Percentiles rank a stretch among this genome's conserved stretches.
Evolutionary conservation across 768 basidiomycete species (phyloP).

Genomic region (Cystobasidium onofrii): DNA sequence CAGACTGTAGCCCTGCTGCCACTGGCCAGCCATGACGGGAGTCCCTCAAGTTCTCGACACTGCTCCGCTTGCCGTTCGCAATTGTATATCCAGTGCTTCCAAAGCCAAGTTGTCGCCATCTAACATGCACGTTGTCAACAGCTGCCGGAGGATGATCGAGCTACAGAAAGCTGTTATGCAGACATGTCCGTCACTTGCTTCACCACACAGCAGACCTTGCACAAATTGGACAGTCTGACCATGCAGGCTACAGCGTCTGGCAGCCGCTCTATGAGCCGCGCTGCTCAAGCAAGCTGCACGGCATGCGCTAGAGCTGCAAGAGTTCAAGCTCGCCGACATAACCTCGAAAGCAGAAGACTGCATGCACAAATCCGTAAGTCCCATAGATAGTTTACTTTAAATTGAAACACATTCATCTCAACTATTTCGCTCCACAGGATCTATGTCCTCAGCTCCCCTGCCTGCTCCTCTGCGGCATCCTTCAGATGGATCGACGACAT

Average conservation of each 20-base stretch:
- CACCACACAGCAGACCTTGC: too few species aligned
- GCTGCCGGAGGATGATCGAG: too few species aligned
- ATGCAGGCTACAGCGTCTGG: background rate
- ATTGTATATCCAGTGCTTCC: too few species aligned
- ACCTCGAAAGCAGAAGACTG: background rate
- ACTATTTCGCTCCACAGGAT: background rate
- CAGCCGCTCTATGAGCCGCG: background rate
- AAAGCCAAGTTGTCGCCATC: too few species aligned
- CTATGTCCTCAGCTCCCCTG: conserved; percentile 11
- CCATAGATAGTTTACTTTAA: background rate
- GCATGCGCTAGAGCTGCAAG: conserved; percentile 1
- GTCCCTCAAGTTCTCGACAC: too few species aligned
- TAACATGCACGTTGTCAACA: too few species aligned
- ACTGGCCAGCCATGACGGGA: conserved; percentile 4
- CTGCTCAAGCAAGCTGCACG: background rate
- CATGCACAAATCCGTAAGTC: background rate
- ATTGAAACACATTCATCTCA: background rate
- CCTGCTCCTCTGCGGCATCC: conserved; percentile 15
- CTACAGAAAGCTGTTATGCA: background rate
- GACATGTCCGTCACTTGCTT: too few species aligned
- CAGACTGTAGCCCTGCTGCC: background rate
- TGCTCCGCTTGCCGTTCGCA: too few species aligned
- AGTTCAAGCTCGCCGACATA: background rate
- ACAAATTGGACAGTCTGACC: background rate
- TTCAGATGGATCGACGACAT: background rate